Base-by-base conservation (phyloP, 1,139 yeast genomes). In the Martiniozyma asiatica region DNA sequence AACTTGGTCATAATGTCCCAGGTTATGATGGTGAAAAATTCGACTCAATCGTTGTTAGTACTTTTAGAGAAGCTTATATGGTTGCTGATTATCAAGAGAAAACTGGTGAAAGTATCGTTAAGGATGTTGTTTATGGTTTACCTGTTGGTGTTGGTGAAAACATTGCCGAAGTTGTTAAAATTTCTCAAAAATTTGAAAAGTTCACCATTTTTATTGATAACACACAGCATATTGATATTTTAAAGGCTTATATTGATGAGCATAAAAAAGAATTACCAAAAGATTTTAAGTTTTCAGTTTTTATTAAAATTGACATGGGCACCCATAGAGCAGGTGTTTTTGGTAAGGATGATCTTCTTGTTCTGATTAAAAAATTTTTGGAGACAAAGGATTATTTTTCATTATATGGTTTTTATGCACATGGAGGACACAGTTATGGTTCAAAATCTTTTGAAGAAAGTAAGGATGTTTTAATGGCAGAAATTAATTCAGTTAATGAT, bases 391-490 rank as follows among this genome's bases (percentile, higher is more conserved):
- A 26, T 1, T 42, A 49, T 22, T 58, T 70, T n/a, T 58, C 61
- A 8, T 38, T 78, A 8, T 69, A 60, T 42, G 92, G 93, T 0
- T 71, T 79, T 43, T 80, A 80, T 51, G 74, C 80, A 31, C 92
- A 80, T 53, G 82, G 85, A 1, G 92, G 92, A 2, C 81, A 77
- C 41, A 74, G 87, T 0, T 80, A 80, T 44, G 57, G 58, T 3
- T 60, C 78, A 0, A 52, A 56, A 10, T 52, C 62, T n/a, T 50
- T 58, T 22, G 58, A 55, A 1, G 62, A 61, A 18, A 81, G 84
- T 1, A 61, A 62, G 32, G 47, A 47, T 5, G 59, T 56, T 27
- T 53, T 79, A 22, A 36, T 65, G 14, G 66, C 66, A 20, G 92
- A 80, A 43, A 60, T 79, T 26, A 48, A 46, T 3, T 66, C 68